Evolutionary conservation across 768 basidiomycete genomes (phyloP), one percentile per base, ranked within the genome.

Genomic region (Gymnopilus junonius): DNA sequence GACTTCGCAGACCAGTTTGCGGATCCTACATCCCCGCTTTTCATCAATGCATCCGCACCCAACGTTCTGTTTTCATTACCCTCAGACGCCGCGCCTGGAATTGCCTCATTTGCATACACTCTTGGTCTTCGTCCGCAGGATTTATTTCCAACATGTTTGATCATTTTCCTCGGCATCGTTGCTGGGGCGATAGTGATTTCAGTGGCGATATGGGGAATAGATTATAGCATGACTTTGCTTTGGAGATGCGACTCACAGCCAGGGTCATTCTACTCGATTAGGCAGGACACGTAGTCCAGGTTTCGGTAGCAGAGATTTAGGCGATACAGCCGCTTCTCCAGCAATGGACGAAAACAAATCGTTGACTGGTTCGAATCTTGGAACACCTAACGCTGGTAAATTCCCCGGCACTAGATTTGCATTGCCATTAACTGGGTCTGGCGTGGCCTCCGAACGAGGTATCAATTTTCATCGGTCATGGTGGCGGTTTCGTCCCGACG

Each of bases 41-140:
- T 86, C 77, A 82, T 98, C 65, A 80, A 97, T 70, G 66, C 84
- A 1, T 75, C 79, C 23, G 80, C 85, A 15, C 84, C 90, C 20
- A 97, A 97, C 70, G 78, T 82, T 31, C 79, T 97, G 46, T 93
- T 91, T 79, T 85, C 83, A 61, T 85, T 93, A 60, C 90, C 91
- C 8, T 68, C 77, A 12, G 80, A 87, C 67, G 78, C 83, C 7
- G 83, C 89, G 0, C 69, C 79, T 8, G 97, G 97, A 2, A 88
- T 99, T 46, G 80, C 86, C 15, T 89, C 92, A 2, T 96, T 96
- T 72, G 93, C 95, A 1, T 90, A 89, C 71, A 84, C 92, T 12
- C 78, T 97, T 42, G 97, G 97, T 31, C 72, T 99, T 4, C 86
- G 87, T 12, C 91, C 92, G 1, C 82, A 88, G 70, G 92, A 97